Evolutionary conservation across 2,329 filamentous ascomycete genomes (phyloP).

Genomic region (Septoria linicola): DNA sequence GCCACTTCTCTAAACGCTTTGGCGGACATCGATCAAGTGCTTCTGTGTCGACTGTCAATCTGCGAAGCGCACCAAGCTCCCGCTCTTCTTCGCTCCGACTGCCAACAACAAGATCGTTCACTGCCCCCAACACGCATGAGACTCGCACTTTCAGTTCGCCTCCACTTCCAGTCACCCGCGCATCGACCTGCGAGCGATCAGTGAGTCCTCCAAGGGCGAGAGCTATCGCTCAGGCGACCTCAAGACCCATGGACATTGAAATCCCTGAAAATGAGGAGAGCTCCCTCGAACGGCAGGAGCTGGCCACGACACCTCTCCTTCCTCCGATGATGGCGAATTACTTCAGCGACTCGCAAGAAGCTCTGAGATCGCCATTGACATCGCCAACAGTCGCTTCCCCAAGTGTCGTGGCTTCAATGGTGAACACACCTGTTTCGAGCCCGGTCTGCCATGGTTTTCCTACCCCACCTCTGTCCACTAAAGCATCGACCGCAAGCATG

Average conservation of each 20-base stretch:
- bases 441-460: slow-evolving; percentile 52
- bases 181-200: slow-evolving; percentile 16
- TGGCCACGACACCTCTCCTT: slow-evolving; percentile 79
- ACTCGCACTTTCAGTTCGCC: slow-evolving; percentile 39
- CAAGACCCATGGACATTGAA: slow-evolving; percentile 26
- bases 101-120: slow-evolving; percentile 66
- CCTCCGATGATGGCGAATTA: slow-evolving; percentile 72
- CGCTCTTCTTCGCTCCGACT: slow-evolving; percentile 69
- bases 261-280: slow-evolving; percentile 43
- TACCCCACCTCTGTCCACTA: slow-evolving; percentile 73
- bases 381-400: slow-evolving; percentile 75
- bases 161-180: slow-evolving; percentile 22
- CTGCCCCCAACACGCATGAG: slow-evolving; percentile 38
- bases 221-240: slow-evolving; percentile 17
- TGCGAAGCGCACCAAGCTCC: slow-evolving; percentile 39
- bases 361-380: slow-evolving; percentile 76
- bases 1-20: slow-evolving; percentile 49
- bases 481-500: slow-evolving; percentile 76
- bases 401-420: slow-evolving; percentile 44
- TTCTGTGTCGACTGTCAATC: slow-evolving; percentile 27
- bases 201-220: slow-evolving; percentile 21
- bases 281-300: slow-evolving; percentile 54
- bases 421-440: slow-evolving; percentile 49
- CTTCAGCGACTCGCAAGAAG: slow-evolving; percentile 52
- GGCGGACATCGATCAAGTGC: slow-evolving; percentile 48